phyloP scores from a whole-genome alignment of 2,329 filamentous ascomycete species.

The Fusarium temperatum region DNA sequence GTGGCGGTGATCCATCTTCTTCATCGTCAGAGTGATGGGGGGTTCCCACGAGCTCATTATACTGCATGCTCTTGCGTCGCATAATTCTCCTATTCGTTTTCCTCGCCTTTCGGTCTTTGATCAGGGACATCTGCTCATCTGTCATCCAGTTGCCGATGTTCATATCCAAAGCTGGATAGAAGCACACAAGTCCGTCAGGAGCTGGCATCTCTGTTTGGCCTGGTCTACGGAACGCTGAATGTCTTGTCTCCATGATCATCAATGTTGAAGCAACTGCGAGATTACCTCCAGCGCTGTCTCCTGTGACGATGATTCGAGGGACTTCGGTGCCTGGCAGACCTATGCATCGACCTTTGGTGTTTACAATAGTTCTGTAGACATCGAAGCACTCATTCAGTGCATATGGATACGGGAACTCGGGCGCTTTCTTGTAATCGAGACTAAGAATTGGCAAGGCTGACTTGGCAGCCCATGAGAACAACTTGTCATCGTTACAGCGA shows the following conservation, averaged over 20 bases:
- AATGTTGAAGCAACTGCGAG: constrained; percentile 75
- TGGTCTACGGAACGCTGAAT: constrained; percentile 49
- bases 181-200: constrained; percentile 82
- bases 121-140: constrained; percentile 95
- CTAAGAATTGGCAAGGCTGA: constrained; percentile 90
- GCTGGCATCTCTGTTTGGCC: constrained; percentile 67
- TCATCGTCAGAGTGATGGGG: constrained; percentile 84
- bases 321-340: constrained; percentile 52
- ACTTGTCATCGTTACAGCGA: constrained; percentile 91
- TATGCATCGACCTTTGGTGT: constrained; percentile 53
- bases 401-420: constrained; percentile 60
- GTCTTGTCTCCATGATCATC: constrained; percentile 85
- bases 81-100: constrained; percentile 82
- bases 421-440: constrained; percentile 77
- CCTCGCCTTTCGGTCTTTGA: constrained; percentile 81
- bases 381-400: constrained; percentile 62
- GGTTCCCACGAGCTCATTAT: constrained; percentile 83
- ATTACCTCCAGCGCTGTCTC: constrained; percentile 61
- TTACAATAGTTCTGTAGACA: constrained; percentile 52
- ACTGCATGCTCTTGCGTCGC: constrained; percentile 87
- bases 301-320: constrained; percentile 56
- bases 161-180: constrained; percentile 94
- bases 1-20: constrained; percentile 52
- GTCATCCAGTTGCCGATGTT: constrained; percentile 99
- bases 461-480: constrained; percentile 90